Evolutionary conservation across 192 early-diverging fungal genomes (phyloP).

Genomic region (Paraglomus brasilianum): DNA sequence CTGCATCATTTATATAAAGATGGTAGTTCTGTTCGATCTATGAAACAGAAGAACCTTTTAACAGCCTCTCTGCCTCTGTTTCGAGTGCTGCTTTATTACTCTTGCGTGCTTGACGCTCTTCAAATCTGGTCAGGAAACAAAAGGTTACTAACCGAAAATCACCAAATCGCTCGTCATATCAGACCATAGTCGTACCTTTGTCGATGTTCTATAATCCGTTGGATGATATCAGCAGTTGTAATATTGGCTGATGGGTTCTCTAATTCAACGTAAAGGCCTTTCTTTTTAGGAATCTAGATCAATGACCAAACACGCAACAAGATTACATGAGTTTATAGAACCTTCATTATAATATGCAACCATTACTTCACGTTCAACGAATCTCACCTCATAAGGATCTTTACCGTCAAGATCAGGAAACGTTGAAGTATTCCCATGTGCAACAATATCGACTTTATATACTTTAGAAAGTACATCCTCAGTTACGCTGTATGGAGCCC

Average conservation of each 20-base stretch:
- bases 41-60: too few relatives aligned
- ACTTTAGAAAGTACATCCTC: slow-evolving; percentile 84
- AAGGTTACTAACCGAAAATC: not conserved
- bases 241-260: slow-evolving; percentile 73
- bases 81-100: slow-evolving; percentile 67
- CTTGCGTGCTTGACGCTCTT: slow-evolving; percentile 77
- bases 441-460: slow-evolving; percentile 82
- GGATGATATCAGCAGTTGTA: slow-evolving; percentile 84
- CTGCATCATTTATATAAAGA: too few relatives aligned
- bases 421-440: slow-evolving; percentile 67
- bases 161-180: not conserved
- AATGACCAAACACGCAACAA: not conserved
- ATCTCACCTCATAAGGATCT: slow-evolving; percentile 73
- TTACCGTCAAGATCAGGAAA: slow-evolving; percentile 69
- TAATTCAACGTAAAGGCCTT: slow-evolving; percentile 77
- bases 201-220: slow-evolving; percentile 85
- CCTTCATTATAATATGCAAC: not conserved
- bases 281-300: slow-evolving; percentile 68
- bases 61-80: slow-evolving; percentile 56
- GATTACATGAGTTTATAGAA: slow-evolving; percentile 8
- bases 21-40: too few relatives aligned
- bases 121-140: slow-evolving; percentile 45
- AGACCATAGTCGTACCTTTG: slow-evolving; percentile 57
- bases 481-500: slow-evolving; percentile 85
- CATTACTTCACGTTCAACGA: slow-evolving; percentile 2